A percentile compares a stretch with the other conserved stretches of the same genome.
Conservation (phyloP, 2,329 filamentous ascomycete species). For the Calonectria hawksworthii region DNA sequence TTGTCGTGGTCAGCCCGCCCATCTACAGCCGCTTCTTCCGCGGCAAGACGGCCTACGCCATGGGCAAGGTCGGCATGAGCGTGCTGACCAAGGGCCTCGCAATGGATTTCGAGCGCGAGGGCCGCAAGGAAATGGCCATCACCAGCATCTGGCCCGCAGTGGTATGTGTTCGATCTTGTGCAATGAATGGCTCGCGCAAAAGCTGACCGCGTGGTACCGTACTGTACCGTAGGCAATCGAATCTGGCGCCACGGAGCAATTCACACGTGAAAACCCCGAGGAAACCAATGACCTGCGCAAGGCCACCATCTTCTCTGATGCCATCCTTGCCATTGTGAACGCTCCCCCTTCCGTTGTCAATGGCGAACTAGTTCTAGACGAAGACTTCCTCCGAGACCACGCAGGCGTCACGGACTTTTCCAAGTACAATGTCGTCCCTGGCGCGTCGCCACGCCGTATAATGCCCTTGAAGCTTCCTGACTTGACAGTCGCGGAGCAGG, state of each 20-base stretch:
- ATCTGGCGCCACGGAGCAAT: conserved; percentile 77
- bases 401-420: conserved; percentile 78
- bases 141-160: conserved; percentile 87
- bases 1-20: conserved; percentile 85
- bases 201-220: not conserved
- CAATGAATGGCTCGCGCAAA: not conserved
- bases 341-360: conserved; percentile 75
- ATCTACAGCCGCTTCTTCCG: conserved; percentile 89
- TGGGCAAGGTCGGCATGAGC: conserved; percentile 85
- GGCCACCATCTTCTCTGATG: conserved; percentile 83
- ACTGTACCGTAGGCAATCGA: conserved; percentile 68
- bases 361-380: conserved; percentile 80
- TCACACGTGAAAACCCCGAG: conserved; percentile 59
- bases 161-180: conserved; percentile 62
- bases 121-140: conserved; percentile 77
- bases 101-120: conserved; percentile 83
- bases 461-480: conserved; percentile 81
- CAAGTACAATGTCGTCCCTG: conserved; percentile 78
- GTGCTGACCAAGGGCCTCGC: conserved; percentile 85
- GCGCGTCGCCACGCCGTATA: conserved; percentile 76
- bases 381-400: conserved; percentile 81
- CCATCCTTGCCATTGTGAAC: conserved; percentile 78
- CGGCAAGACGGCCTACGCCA: conserved; percentile 88
- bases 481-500: conserved; percentile 81
- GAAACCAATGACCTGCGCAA: conserved; percentile 74